Evolutionary conservation across 1,284 basidiomycete species (phyloP), one percentile per base, ranked within the genome.

Genomic region (Sporisorium iseilematis-ciliati): DNA sequence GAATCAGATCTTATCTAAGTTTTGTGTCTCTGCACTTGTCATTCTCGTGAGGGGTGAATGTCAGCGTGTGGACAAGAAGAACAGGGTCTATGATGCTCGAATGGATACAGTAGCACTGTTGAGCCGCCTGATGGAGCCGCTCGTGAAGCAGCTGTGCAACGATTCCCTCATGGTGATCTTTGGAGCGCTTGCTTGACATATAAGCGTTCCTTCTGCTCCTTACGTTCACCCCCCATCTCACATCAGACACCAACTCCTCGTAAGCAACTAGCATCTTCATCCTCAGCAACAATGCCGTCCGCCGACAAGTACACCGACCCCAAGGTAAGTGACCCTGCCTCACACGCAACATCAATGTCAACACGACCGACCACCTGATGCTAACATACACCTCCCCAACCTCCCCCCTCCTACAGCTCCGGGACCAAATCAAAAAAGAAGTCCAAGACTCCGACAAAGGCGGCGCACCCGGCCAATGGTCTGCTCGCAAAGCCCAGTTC

Each of bases 221-320:
- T 23, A 7, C 7, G 3, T 38, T 7, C 4, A 26, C 2, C 7
- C n/a, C 12, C 26, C 4, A 20, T 10, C 4, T 4, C 26, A 26
- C 18, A 16, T 23, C 18, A 49, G 26, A 49, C 12, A 3, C 12
- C 35, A 14, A 4, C 35, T 16, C 25, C 20, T 6, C 42, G 42
- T 57, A 20, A 50, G 20, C 7, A 26, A 4, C 20, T 26, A 35
- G 18, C 21, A 21, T 11, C 12, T 43, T 23, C 12, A 20, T 7
- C 7, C 25, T 10, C 43, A 54, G 21, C 26, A 49, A 66, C 53
- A 16, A 74, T 74, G 66, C 71, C 65, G 50, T 69, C 71, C 51
- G 53, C 65, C 48, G 63, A 74, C 65, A 74, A 74, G 66, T 74
- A 74, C 57, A 65, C 71, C 48, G 71, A 74, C 50, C 71, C 71